phyloP scores from a whole-genome alignment of 345 rosid species.

The Bruguiera gymnorhiza region DNA sequence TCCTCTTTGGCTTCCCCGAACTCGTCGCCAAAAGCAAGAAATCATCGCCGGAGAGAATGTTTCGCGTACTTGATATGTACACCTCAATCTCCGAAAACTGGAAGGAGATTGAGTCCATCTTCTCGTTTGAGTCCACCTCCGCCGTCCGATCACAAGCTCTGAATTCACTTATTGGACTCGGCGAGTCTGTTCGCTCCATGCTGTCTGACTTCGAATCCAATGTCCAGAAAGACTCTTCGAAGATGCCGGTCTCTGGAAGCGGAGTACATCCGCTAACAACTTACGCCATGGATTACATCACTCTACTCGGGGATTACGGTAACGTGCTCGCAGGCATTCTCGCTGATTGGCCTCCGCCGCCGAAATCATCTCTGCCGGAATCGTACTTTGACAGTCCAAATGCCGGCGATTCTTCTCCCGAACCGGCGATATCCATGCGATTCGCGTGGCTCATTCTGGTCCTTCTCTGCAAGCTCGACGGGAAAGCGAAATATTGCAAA shows the following conservation, averaged over 20 bases:
- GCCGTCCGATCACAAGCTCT: slow-evolving; percentile 46
- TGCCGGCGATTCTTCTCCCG: slow-evolving; percentile 25
- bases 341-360: slow-evolving; percentile 38
- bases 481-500: slow-evolving; percentile 55
- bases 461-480: slow-evolving; percentile 65
- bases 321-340: slow-evolving; percentile 39
- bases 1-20: slow-evolving; percentile 20
- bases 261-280: slow-evolving; percentile 54
- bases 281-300: slow-evolving; percentile 48
- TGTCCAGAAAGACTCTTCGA: slow-evolving; percentile 55
- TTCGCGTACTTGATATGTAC: slow-evolving; percentile 13
- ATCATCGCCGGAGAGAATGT: slow-evolving; percentile 9
- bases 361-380: slow-evolving; percentile 33
- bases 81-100: neutral
- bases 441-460: slow-evolving; percentile 57
- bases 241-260: slow-evolving; percentile 34
- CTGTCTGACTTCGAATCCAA: slow-evolving; percentile 46
- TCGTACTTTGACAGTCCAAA: slow-evolving; percentile 35
- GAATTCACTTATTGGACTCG: slow-evolving; percentile 42
- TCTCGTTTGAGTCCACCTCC: slow-evolving; percentile 44
- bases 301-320: slow-evolving; percentile 52
- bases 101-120: slow-evolving; percentile 41
- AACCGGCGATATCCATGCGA: slow-evolving; percentile 37
- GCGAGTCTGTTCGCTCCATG: slow-evolving; percentile 38
- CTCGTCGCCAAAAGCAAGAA: slow-evolving; percentile 15